Evolutionary conservation across 2,329 filamentous ascomycete species (phyloP).

Genomic region (Colletotrichum lindemuthianum): DNA sequence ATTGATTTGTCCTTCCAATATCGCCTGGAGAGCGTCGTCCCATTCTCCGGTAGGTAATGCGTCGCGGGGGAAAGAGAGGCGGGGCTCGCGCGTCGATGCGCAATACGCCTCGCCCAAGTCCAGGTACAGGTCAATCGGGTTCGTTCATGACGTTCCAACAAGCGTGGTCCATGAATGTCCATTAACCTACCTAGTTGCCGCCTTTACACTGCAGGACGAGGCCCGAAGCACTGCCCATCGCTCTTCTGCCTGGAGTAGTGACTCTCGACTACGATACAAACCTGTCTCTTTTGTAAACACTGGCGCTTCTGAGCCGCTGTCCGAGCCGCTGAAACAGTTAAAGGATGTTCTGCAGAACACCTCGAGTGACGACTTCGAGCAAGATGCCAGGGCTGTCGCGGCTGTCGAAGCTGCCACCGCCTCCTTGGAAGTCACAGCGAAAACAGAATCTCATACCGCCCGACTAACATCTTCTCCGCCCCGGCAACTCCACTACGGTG

Average conservation of each 20-base stretch:
- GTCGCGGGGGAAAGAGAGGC: conserved; percentile 27
- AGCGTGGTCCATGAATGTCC: conserved; percentile 12
- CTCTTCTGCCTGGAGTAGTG: conserved; percentile 50
- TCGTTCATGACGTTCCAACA: not conserved
- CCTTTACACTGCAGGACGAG: conserved; percentile 39
- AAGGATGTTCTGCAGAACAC: conserved; percentile 39
- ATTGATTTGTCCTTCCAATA: too few relatives aligned
- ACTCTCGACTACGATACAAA: conserved; percentile 55
- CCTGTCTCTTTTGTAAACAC: conserved; percentile 65
- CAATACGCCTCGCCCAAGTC: conserved; percentile 13
- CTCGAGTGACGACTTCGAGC: too few relatives aligned
- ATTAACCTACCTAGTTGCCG: not conserved
- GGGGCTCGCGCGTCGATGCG: conserved; percentile 21
- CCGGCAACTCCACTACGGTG: too few relatives aligned
- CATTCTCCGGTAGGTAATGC: conserved; percentile 9
- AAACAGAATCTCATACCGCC: too few relatives aligned
- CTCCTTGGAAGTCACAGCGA: too few relatives aligned
- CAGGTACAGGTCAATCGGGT: not conserved
- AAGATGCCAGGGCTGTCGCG: too few relatives aligned
- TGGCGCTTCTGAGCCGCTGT: conserved; percentile 61
- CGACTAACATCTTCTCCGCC: too few relatives aligned
- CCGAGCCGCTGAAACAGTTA: conserved; percentile 58
- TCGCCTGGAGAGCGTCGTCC: too few relatives aligned
- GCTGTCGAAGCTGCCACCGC: too few relatives aligned
- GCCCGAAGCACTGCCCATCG: conserved; percentile 44